These are phyloP conservation scores for Suillus alpinus DNA, from an alignment of 768 basidiomycete genomes.

Conservation along the genomic window DNA sequence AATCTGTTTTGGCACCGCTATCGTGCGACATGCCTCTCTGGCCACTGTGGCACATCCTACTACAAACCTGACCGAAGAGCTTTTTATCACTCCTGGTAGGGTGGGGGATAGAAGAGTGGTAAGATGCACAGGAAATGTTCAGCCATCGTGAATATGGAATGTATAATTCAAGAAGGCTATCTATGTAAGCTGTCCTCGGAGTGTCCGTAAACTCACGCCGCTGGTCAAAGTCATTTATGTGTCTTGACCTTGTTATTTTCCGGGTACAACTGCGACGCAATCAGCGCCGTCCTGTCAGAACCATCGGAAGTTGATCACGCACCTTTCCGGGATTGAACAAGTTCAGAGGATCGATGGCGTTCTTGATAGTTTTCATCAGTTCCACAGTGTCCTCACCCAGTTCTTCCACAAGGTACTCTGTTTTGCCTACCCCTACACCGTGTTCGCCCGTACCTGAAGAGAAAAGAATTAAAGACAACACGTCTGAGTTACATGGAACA, in stretches of 20 bases:
- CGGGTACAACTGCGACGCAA: background rate
- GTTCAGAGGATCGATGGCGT: slow-evolving; percentile 72
- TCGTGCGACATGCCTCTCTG: no score
- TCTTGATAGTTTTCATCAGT: slow-evolving; percentile 85
- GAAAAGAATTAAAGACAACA: slow-evolving; percentile 6
- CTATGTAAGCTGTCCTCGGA: background rate
- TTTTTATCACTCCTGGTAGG: background rate
- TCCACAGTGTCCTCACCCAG: slow-evolving; percentile 79
- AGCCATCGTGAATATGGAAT: background rate
- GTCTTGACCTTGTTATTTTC: background rate
- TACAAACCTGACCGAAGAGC: background rate
- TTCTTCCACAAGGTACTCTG: slow-evolving; percentile 78
- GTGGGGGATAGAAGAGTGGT: background rate
- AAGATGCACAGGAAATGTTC: background rate
- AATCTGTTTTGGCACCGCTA: background rate
- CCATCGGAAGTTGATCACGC: background rate
- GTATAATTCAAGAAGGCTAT: background rate
- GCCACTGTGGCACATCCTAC: no score
- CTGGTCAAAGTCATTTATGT: background rate
- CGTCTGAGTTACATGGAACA: slow-evolving; percentile 5
- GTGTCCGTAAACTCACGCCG: background rate
- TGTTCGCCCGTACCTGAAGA: slow-evolving; percentile 77
- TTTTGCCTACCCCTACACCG: slow-evolving; percentile 86
- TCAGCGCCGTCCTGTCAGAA: background rate
- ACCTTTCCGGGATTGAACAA: slow-evolving; percentile 87